Evolutionary conservation across 768 basidiomycete genomes (phyloP), one percentile per base, ranked within the genome.

Genomic region (Cubamyces sp.): DNA sequence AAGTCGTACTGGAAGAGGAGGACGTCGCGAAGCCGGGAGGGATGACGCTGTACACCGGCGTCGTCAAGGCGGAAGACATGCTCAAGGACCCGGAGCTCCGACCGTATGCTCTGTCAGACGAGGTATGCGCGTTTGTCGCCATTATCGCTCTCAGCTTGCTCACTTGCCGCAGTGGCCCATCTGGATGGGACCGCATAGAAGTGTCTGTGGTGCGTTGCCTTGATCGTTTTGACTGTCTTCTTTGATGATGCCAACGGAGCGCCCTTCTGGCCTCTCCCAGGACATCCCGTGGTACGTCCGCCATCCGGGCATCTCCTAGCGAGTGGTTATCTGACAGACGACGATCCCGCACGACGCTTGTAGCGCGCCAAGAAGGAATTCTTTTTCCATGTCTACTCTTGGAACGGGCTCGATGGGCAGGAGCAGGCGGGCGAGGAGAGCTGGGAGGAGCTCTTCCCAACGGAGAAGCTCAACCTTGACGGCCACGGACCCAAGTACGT

Each of bases 41-140:
- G 52, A 73, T 64, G 69, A 73, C 78, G 42, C 74, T 84, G 62
- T 86, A 83, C 65, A 80, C 79, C 51, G 73, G 79, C 0, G 78
- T 73, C 2, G 66, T 85, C 11, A 76, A 82, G 1, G 74, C 75
- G 54, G 68, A 74, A 25, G 57, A 68, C 19, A 78, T 86, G 62
- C 66, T 74, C 56, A 69, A 72, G 43, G 81, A 86, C 60, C 71
- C 76, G 3, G 70, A 77, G 25, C 74, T 84, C 2, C 65, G 67
- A 16, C 54, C 71, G 64, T 65, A 70, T 58, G 55, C 68, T 3
- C 60, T 65, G 16, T 63, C 68, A 9, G 70, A 75, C 37, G 74
- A 77, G 75, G 78, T 78, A 53, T 59, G 70, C 65, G 15, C 49
- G 1, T 6, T 18, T 6, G n/a, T 11, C 47, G 42, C 28, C 12